Percentiles rank a stretch among this genome's conserved stretches.
Conservation (phyloP, 805 yeast genomes). For the Schwanniomyces vanrijiae region DNA sequence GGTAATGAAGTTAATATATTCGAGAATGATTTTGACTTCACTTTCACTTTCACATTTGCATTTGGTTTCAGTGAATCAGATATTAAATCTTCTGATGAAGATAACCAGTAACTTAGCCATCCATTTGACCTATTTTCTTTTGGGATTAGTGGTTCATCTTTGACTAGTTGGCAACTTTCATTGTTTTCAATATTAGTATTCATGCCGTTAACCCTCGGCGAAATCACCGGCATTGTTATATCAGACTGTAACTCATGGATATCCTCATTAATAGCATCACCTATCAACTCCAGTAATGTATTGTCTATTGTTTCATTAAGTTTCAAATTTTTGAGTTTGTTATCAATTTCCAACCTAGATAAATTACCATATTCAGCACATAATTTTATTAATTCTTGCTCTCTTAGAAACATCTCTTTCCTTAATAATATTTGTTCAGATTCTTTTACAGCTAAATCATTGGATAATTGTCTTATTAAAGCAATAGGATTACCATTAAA, state of each 20-base stretch:
- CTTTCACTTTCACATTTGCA: neutral
- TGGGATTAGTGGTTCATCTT: neutral
- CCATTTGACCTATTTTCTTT: slow-evolving; percentile 1
- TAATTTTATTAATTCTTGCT: slow-evolving; percentile 30
- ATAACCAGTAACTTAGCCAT: slow-evolving; percentile 19
- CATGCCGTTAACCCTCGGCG: neutral
- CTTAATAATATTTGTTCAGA: slow-evolving; percentile 42
- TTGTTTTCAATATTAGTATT: neutral
- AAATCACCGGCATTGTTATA: neutral
- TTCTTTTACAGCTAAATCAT: slow-evolving; percentile 49
- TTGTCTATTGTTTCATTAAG: slow-evolving; percentile 15
- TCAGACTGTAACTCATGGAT: neutral
- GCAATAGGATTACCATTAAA: slow-evolving; percentile 23
- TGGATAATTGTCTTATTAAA: slow-evolving; percentile 47
- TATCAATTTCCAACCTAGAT: slow-evolving; percentile 35
- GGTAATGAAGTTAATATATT: neutral
- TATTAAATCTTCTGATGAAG: neutral
- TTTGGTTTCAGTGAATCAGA: neutral
- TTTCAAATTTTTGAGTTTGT: slow-evolving; percentile 17
- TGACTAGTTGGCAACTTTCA: neutral
- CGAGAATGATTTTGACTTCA: neutral
- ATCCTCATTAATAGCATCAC: slow-evolving; percentile 26
- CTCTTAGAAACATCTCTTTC: slow-evolving; percentile 29
- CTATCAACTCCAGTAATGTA: slow-evolving; percentile 26
- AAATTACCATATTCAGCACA: slow-evolving; percentile 37